Base-by-base conservation (phyloP, 2,329 filamentous ascomycete genomes). In the Fragosphaeria purpurea region DNA sequence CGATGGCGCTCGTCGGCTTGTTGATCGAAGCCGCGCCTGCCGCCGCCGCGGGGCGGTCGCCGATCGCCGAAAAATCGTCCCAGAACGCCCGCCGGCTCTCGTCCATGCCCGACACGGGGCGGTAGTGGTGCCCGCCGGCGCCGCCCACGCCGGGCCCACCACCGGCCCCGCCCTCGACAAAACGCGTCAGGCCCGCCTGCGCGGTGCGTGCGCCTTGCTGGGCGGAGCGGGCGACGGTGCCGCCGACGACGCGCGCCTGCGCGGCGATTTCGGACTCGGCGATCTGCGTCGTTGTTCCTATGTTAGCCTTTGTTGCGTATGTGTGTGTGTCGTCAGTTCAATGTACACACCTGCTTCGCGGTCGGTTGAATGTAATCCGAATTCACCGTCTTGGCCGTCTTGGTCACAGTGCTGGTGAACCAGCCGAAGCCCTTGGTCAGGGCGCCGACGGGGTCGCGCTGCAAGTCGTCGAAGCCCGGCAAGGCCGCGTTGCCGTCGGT, bases 351-450 rank as follows among this genome's bases (percentile, higher is more conserved):
- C 79, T 89, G 86, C 63, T 88, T 86, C 55, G 93, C 88, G 33
- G 89, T 93, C 8, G 93, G 93, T 68, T 95, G 89, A 49, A 98
- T 88, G 69, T 88, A 96, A 37, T 85, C 81, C 58, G 93, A 85
- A 65, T 96, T 95, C 31, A 96, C 85, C 12, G 81, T 87, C 73
- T 95, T 94, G 39, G 90, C 93, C 57, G 87, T 86, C 74, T 93
- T 95, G 32, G 82, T 83, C 41, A 97, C 88, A 10, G 88, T 89
- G 37, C 81, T 85, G 13, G 88, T 80, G 62, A 97, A 88, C 89
- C 93, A 97, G 7, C 91, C 91, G 61, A 97, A 94, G 0, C 91
- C 87, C 68, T 95, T 96, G 33, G 83, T 88, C 59, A 98, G 68
- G 12, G 91, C 89, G 1, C 80, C 90, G 55, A 97, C 74, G 0